Base-by-base conservation (phyloP, 495 filamentous ascomycete genomes). In the Talaromyces adpressus region DNA sequence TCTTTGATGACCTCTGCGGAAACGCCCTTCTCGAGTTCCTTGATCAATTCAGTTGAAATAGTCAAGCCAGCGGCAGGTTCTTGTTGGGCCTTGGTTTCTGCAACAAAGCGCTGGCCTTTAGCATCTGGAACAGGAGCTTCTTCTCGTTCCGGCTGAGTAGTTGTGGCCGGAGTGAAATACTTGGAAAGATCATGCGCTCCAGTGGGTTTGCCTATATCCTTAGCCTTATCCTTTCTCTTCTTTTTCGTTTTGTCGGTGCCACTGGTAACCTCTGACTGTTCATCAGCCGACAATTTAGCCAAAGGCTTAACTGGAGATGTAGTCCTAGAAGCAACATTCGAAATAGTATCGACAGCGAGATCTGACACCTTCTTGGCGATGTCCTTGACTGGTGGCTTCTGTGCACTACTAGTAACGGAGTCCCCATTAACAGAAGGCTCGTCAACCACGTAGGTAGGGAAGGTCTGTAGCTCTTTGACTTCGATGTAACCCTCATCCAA, bases 181-280 rank as follows among this genome's bases (percentile, higher is more conserved):
- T 53, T 51, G 25, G 41, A 51, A 29, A 62, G 60, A 52, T 62
- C 60, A 36, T 30, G 78, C 5, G 68, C 66, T 22, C 67, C 68
- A 25, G 71, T 65, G 65, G 74, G 78, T 65, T 68, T 66, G 63
- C 79, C 69, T 30, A 69, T 68, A 52, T 72, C 75, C 66, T 73
- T 67, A 62, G 70, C 75, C 67, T 84, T 84, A 72, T 86, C 87
- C 71, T 80, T 85, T 62, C 84, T 86, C 61, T 85, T 86, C 73
- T 83, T 85, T 52, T 81, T 81, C 5, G 65, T 58, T 68, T 81
- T 84, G 30, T 85, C 83, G 56, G 79, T 71, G 47, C 72, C 66
- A 56, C 68, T 72, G 6, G 73, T 70, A 29, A 66, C 30, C n/a
- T 76, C 76, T 51, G 59, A 59, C 53, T 74, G 78, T 58, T 82